phyloP scores from a whole-genome alignment of 2,329 filamentous ascomycete species.

The Calonectria leucothoes region DNA sequence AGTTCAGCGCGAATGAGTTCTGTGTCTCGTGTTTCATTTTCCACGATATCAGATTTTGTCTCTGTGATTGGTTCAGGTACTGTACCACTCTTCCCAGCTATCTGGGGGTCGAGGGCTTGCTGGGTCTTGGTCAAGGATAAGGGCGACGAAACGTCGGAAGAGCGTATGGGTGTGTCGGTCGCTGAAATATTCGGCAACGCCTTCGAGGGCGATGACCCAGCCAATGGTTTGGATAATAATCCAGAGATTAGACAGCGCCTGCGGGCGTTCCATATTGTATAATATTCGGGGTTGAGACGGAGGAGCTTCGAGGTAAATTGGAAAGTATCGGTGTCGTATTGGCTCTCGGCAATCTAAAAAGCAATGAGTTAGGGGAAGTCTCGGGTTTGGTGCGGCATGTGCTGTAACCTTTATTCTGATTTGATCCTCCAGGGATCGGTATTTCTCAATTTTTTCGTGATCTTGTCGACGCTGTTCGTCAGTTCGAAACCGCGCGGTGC shows the following conservation, averaged over 20 bases:
- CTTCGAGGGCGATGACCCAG: constrained; percentile 65
- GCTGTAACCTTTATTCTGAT: constrained; percentile 71
- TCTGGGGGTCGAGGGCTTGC: constrained; percentile 59
- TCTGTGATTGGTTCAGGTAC: constrained; percentile 49
- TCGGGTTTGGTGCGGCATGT: background rate
- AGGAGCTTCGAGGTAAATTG: constrained; percentile 79
- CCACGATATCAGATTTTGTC: constrained; percentile 16
- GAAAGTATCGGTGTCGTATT: constrained; percentile 69
- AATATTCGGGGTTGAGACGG: constrained; percentile 86
- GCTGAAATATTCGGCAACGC: constrained; percentile 65
- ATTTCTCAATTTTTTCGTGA: constrained; percentile 79
- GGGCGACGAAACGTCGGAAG: constrained; percentile 68
- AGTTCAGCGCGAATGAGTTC: constrained; percentile 79
- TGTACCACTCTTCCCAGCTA: constrained; percentile 66
- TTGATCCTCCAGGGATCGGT: constrained; percentile 76
- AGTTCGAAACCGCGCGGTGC: constrained; percentile 70
- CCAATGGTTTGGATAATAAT: constrained; percentile 65
- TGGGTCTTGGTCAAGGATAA: constrained; percentile 65
- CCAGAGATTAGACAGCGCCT: constrained; percentile 74
- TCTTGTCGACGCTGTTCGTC: constrained; percentile 79
- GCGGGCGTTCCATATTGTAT: constrained; percentile 91
- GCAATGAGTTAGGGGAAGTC: constrained; percentile 28
- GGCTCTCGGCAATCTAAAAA: constrained; percentile 51
- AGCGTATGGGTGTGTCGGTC: constrained; percentile 70
- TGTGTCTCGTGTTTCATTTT: constrained; percentile 45